Evolutionary conservation across 352 stramenopile genomes (phyloP), one percentile per base, ranked within the genome.

Genomic region (Globisporangium rhizosaccharum): DNA sequence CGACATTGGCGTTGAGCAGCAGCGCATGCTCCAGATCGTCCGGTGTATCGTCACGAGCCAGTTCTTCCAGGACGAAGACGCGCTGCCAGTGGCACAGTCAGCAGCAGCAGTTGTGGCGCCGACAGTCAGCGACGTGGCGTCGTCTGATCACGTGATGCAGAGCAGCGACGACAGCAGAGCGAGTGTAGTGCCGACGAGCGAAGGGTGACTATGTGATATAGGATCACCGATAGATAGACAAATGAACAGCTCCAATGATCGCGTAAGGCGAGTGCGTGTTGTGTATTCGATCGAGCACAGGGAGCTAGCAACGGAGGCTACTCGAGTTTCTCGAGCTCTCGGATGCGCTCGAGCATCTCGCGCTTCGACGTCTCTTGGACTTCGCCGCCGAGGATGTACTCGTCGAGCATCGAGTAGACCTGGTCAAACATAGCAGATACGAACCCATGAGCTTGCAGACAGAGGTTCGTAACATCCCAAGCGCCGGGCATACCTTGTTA

Each of bases 371-470:
- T 96, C 61, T 98, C 92, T 62, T 97, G 86, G 42, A 98, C 79
- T 71, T 98, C 88, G 23, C 94, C 92, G n/a, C 82, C 94, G 20
- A 98, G 70, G 45, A 98, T 97, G 65, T 96, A 97, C 68, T 98
- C 92, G 75, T 98, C 94, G 64, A 98, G 73, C 70, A 98, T 96
- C 46, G 78, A 88, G 71, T 98, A 98, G 45, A 97, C 85, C 81
- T 92, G 65, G 11, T 12, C 23, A 23, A 23, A 23, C 23, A 18
- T 45, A 18, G 39, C 10, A 45, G 39, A 42, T 28, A 28, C 44
- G 60, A 15, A 44, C 14, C 14, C 28, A 15, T 57, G 36, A 58
- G 18, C n/a, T 23, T 23, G 23, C 23, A 23, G 23, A 1, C 1
- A 12, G 33, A 5, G 8, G 33, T 2, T 39, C 33, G 33, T 12